Evolutionary conservation across 1,139 yeast genomes (phyloP).

Genomic region (Scheffersomyces titani): DNA sequence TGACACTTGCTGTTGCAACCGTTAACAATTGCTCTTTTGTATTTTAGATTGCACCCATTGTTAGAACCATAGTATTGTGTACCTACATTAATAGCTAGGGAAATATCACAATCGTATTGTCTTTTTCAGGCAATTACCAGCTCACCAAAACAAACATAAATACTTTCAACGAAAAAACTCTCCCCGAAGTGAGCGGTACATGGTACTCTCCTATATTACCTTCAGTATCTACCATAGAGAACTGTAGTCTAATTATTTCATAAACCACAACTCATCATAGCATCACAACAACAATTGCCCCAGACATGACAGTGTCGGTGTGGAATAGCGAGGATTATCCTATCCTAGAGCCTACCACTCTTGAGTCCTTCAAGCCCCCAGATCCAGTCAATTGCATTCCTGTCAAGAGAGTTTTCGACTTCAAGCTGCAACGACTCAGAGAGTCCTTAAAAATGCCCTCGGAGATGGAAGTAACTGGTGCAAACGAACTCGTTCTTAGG

Average conservation of each 20-base stretch:
- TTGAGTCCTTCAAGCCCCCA: background rate
- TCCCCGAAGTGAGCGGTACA: background rate
- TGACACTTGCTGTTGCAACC: background rate
- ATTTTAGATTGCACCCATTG: background rate
- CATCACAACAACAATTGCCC: background rate
- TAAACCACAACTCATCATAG: background rate
- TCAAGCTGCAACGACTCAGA: constrained; percentile 17
- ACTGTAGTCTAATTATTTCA: background rate
- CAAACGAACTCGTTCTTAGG: constrained; percentile 27
- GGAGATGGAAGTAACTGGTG: constrained; percentile 20
- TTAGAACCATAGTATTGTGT: background rate
- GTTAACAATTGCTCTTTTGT: background rate
- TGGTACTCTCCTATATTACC: background rate
- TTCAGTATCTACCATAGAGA: background rate
- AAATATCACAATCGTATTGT: background rate
- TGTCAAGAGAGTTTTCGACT: constrained; percentile 31
- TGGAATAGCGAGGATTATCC: background rate
- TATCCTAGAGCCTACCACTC: background rate
- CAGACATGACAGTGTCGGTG: background rate
- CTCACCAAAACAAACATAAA: background rate
- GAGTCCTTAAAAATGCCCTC: constrained; percentile 33
- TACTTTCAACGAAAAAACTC: background rate
- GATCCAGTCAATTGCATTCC: constrained; percentile 21
- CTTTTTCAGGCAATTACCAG: background rate
- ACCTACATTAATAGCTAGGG: background rate